phyloP scores from a whole-genome alignment of 306 rosid species.

The Prunus persica region DNA sequence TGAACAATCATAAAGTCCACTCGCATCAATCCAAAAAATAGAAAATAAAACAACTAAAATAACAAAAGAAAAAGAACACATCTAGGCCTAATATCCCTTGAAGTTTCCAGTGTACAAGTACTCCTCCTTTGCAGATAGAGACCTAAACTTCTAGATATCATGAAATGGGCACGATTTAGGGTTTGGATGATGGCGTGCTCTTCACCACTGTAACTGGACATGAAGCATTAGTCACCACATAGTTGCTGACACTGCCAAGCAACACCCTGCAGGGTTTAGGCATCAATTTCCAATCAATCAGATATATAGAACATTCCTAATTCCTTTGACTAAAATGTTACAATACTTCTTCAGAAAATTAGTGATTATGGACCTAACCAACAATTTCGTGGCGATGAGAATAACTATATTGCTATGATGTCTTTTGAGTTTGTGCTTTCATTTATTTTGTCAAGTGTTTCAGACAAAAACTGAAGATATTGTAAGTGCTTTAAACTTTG shows the following conservation, averaged over 20 bases:
- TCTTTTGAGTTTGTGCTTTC: too few relatives aligned
- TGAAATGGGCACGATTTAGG: neutral
- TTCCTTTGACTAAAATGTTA: too few relatives aligned
- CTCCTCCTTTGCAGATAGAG: neutral
- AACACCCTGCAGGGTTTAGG: conserved; percentile 38
- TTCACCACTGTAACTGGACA: conserved; percentile 78
- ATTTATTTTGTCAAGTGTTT: too few relatives aligned
- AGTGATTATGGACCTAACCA: too few relatives aligned
- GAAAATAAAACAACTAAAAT: neutral
- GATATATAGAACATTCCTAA: too few relatives aligned
- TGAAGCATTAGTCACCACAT: conserved; percentile 62
- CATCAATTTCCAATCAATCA: too few relatives aligned
- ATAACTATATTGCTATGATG: too few relatives aligned
- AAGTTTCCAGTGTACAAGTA: neutral
- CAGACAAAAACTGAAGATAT: too few relatives aligned
- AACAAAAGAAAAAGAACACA: neutral
- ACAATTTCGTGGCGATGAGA: too few relatives aligned
- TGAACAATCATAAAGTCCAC: neutral
- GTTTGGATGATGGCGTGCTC: conserved; percentile 33
- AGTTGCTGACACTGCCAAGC: conserved; percentile 71
- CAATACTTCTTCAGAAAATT: too few relatives aligned
- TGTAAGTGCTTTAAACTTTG: too few relatives aligned
- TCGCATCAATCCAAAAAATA: neutral
- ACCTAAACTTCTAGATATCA: too few relatives aligned
- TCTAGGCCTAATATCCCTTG: neutral